Evolutionary conservation across 495 filamentous ascomycete genomes (phyloP), one percentile per base, ranked within the genome.

Genomic region (Sabuloglossum arenarium): DNA sequence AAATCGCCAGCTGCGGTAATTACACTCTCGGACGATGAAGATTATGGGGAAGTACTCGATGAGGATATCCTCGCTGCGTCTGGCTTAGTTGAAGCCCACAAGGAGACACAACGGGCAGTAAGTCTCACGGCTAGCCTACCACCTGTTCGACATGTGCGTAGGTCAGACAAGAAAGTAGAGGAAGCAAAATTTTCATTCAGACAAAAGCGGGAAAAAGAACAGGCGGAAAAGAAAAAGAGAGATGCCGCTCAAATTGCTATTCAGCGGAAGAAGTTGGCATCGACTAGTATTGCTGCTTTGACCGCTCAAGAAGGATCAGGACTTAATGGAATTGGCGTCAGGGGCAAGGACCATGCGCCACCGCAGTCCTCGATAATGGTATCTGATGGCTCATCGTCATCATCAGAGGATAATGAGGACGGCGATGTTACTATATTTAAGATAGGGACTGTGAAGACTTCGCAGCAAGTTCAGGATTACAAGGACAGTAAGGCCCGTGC

Each of bases 341-440:
- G 77, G 58, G 87, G 85, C 60, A 93, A 90, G 67, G 88, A 91
- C 53, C 84, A 84, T 66, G 73, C 75, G 11, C 67, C 75, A 3
- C 73, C 80, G 54, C 81, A 79, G 49, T 81, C 84, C 56, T 85
- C 86, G 59, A 86, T 94, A 68, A 94, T 94, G 87, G 84, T 94
- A 27, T 80, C 76, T 4, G 80, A 77, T 32, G 77, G 73, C 12
- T 77, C 78, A 25, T 84, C 86, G 53, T 83, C 81, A n/a, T 82
- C 82, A 6, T 85, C 88, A 60, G 81, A 69, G 23, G 68, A 79
- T 42, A 80, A 79, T 59, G 79, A 80, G 62, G 77, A 81, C 60
- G 67, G 79, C 56, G 78, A 83, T 56, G 76, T 74, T 37, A 74
- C 77, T 43, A 72, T 80, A 28, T 81, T 81, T 63, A 75, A 76